A percentile compares a stretch with the other conserved stretches of the same genome.
phyloP scores from a whole-genome alignment of 2,329 filamentous ascomycete species.

The Berkeleyomyces rouxiae region DNA sequence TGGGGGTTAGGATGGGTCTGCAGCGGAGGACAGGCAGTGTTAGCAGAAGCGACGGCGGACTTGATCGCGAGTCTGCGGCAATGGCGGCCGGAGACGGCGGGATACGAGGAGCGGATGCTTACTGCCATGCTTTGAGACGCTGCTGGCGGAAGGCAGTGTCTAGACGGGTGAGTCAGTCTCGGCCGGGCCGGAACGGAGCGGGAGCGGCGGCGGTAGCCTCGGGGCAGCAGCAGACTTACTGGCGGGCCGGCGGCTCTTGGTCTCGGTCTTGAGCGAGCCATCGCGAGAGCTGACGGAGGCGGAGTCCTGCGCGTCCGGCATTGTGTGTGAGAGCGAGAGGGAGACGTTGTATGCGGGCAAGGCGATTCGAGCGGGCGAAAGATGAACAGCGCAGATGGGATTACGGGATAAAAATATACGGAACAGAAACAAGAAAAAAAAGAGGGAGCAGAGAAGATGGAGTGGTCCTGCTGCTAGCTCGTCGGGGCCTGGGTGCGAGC shows the following conservation, averaged over 20 bases:
- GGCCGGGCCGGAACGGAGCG: background rate
- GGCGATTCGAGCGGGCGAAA: background rate
- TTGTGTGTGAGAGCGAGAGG: slow-evolving; percentile 18
- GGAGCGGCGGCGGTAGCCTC: background rate
- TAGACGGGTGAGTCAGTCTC: slow-evolving; percentile 22
- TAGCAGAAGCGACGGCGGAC: background rate
- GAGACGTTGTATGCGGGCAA: background rate
- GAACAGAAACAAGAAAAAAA: background rate
- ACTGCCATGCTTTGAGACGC: slow-evolving; percentile 97
- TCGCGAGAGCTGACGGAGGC: slow-evolving; percentile 41
- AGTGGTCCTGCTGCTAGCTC: background rate
- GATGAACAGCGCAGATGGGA: background rate
- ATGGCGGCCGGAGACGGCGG: slow-evolving; percentile 57
- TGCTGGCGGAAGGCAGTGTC: slow-evolving; percentile 96
- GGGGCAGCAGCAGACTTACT: slow-evolving; percentile 38
- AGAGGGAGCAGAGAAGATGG: background rate
- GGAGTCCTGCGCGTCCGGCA: slow-evolving; percentile 26
- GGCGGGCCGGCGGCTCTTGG: slow-evolving; percentile 80
- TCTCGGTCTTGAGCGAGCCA: slow-evolving; percentile 32
- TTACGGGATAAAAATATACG: background rate
- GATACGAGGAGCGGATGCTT: slow-evolving; percentile 24
- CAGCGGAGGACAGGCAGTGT: background rate
- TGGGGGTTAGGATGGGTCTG: slow-evolving; percentile 86
- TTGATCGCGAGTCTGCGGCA: background rate
- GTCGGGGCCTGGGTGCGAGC: background rate